Evolutionary conservation across 495 filamentous ascomycete species (phyloP), one percentile per base, ranked within the genome.

Genomic region (Aspergillus leporis): DNA sequence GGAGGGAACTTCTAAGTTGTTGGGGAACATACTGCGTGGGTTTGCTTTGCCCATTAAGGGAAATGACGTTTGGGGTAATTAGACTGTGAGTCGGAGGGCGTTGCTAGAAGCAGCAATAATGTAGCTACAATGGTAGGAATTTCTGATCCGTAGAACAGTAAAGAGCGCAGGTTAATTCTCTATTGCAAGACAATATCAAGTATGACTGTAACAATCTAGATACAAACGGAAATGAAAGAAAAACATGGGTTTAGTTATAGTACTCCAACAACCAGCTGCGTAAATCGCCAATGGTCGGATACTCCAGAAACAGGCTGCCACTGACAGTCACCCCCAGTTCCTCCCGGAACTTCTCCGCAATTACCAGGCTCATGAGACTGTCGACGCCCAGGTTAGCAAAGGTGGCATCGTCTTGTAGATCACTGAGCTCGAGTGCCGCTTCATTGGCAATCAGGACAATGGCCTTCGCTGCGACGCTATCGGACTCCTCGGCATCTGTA

Each of bases 341-440:
- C 4, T 34, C 54, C 1, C 56, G 32, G 56, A 74, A 72, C 47
- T 70, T 71, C 52, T 72, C 69, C 23, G 68, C 50, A 22, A 86
- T 75, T 21, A 70, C 73, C 22, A 86, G 67, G 1, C 70, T 68
- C 59, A 85, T 64, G 9, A 86, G 70, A 3, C 74, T 79, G 59
- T 86, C 82, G 6, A 85, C 69, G 0, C 83, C 83, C 18, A 85
- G 51, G 32, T 79, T 73, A 8, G 71, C 71, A 52, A 83, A 74
- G 0, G 51, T 65, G 3, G 61, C 60, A 43, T 74, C 66, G 32
- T 77, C 69, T 0, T 70, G 75, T 4, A 74, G 63, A 1, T 73
- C 70, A 4, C 41, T 46, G 25, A 52, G 14, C 10, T 60, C 56
- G 5, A 70, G 40, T 6, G 60, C 69, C n/a, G 62, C 55, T 54